Percentiles rank a stretch among this genome's conserved stretches.
Evolutionary conservation across 352 stramenopile species (phyloP).

Genomic region (Pythium brachiatum): DNA sequence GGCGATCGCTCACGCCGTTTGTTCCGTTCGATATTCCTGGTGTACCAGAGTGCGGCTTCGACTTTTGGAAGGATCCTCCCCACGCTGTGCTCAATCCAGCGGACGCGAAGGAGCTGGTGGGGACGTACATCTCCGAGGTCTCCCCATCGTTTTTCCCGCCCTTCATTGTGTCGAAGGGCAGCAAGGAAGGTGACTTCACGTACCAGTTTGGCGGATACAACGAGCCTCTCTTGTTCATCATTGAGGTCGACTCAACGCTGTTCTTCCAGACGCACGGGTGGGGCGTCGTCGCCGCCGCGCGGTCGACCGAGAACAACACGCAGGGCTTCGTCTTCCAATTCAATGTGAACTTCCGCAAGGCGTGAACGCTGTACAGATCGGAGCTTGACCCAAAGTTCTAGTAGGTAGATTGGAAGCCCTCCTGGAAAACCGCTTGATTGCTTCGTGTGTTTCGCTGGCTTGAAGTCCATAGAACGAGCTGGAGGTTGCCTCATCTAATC

Average conservation of each 20-base stretch:
- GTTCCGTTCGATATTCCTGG: conserved; percentile 18
- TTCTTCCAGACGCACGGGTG: background rate
- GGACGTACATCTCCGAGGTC: conserved; percentile 34
- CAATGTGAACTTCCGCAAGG: too few species aligned
- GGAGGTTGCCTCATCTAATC: too few species aligned
- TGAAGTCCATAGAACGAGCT: too few species aligned
- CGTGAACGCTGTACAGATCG: too few species aligned
- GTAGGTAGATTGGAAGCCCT: too few species aligned
- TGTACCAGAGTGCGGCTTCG: conserved; percentile 32
- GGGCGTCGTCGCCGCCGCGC: background rate
- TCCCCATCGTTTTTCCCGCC: conserved; percentile 38
- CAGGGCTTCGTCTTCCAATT: background rate
- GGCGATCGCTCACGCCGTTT: conserved; percentile 26
- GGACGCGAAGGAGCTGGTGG: conserved; percentile 30
- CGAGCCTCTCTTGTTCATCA: background rate
- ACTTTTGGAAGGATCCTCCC: conserved; percentile 43
- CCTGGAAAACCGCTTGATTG: too few species aligned
- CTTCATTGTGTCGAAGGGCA: conserved; percentile 21
- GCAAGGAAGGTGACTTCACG: background rate
- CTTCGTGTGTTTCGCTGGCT: too few species aligned
- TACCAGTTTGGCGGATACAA: background rate
- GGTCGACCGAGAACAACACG: too few species aligned
- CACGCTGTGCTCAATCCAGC: conserved; percentile 23
- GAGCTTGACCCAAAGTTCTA: too few species aligned
- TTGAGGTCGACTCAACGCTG: background rate